phyloP scores from a whole-genome alignment of 257 asterid species.

The Petunia secreta region DNA sequence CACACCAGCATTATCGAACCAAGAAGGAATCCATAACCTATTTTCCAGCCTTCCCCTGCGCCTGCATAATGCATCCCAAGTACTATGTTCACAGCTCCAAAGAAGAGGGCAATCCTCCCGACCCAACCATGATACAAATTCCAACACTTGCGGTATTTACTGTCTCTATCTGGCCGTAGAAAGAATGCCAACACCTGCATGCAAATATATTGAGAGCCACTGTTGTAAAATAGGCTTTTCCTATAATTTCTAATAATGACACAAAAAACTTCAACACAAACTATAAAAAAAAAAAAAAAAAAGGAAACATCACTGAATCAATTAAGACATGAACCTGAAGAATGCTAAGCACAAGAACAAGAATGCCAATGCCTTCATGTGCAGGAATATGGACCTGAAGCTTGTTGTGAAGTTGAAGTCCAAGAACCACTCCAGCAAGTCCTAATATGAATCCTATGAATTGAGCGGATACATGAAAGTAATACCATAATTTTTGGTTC shows the following conservation, averaged over 20 bases:
- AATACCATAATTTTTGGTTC: conserved; percentile 73
- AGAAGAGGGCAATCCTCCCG: conserved; percentile 74
- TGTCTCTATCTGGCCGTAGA: conserved; percentile 66
- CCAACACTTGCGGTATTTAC: conserved; percentile 75
- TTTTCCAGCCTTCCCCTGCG: conserved; percentile 69
- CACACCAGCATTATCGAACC: conserved; percentile 49
- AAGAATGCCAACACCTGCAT: conserved; percentile 76
- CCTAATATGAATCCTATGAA: conserved; percentile 77
- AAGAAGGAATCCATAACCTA: conserved; percentile 72
- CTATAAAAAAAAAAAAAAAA: too few species aligned
- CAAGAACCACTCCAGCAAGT: conserved; percentile 69
- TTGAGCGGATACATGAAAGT: conserved; percentile 71
- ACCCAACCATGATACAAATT: conserved; percentile 74
- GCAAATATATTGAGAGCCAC: neutral
- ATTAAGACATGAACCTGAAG: conserved; percentile 61
- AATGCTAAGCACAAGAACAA: conserved; percentile 64
- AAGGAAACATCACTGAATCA: neutral
- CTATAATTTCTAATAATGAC: neutral
- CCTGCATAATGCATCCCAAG: conserved; percentile 75
- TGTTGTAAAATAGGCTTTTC: neutral
- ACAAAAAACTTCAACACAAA: neutral
- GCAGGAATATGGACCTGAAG: conserved; percentile 61
- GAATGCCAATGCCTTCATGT: conserved; percentile 84
- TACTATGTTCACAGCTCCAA: conserved; percentile 71
- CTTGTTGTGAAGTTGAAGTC: conserved; percentile 63